phyloP scores from a whole-genome alignment of 192 early-diverging fungal genomes.

The Coemansia sp. region DNA sequence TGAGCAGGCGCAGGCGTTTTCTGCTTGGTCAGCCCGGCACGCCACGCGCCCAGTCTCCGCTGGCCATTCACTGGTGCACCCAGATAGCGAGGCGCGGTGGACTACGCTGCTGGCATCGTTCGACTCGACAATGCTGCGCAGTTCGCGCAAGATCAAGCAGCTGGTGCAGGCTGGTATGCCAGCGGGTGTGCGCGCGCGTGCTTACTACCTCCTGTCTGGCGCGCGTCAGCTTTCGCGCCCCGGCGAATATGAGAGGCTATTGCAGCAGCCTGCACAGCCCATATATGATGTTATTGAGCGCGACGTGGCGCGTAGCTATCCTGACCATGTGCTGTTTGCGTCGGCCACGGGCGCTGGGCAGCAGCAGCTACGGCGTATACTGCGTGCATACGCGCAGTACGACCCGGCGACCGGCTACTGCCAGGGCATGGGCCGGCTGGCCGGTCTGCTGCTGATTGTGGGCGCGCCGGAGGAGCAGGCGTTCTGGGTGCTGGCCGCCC shows the following conservation, averaged over 20 bases:
- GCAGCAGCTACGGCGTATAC: slow-evolving; percentile 69
- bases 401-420: slow-evolving; percentile 87
- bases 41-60: background rate
- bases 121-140: slow-evolving; percentile 30
- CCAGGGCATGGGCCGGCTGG: slow-evolving; percentile 94
- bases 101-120: slow-evolving; percentile 34
- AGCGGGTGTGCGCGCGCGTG: slow-evolving; percentile 22
- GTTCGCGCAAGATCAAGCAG: slow-evolving; percentile 51
- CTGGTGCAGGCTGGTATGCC: slow-evolving; percentile 48
- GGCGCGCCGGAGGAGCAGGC: slow-evolving; percentile 76
- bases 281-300: slow-evolving; percentile 91
- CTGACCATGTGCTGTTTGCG: slow-evolving; percentile 79
- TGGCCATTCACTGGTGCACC: background rate
- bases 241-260: slow-evolving; percentile 35
- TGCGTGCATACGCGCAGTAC: slow-evolving; percentile 86
- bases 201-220: slow-evolving; percentile 43
- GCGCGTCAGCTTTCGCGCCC: slow-evolving; percentile 13
- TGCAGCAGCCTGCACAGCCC: slow-evolving; percentile 21
- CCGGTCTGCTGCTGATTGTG: slow-evolving; percentile 87
- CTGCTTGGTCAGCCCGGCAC: slow-evolving; percentile 24
- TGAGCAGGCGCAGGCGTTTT: slow-evolving; percentile 31
- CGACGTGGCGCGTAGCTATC: slow-evolving; percentile 86
- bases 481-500: slow-evolving; percentile 85
- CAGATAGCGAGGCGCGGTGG: slow-evolving; percentile 36
- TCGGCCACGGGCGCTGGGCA: slow-evolving; percentile 70